Conservation (phyloP, 179 eudicot genomes). For the Spergularia azorica region DNA sequence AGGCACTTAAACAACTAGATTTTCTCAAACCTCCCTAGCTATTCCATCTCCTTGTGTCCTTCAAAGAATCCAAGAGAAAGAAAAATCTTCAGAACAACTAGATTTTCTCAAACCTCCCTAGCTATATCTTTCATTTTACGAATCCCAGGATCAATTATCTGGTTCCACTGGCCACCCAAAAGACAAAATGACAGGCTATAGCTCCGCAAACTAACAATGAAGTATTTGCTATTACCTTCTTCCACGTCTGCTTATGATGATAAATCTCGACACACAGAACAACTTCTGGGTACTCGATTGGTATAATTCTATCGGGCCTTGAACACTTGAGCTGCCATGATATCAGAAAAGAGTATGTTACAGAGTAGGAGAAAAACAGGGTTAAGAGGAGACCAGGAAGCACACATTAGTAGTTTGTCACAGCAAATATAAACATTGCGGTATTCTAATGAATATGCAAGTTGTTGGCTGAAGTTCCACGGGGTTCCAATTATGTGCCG, state of each 20-base stretch:
- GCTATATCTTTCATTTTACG: background rate
- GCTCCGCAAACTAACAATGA: background rate
- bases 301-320: constrained; percentile 39
- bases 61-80: too few species aligned
- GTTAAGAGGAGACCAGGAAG: background rate
- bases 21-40: background rate
- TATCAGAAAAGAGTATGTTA: constrained; percentile 14
- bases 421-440: background rate
- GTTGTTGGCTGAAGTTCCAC: background rate
- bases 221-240: constrained; percentile 43
- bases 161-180: background rate
- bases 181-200: background rate
- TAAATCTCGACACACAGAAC: constrained; percentile 75
- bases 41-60: background rate
- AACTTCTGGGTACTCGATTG: constrained; percentile 61
- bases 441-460: background rate
- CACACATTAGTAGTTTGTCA: background rate
- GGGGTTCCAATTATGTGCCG: background rate
- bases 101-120: background rate
- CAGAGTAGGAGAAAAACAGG: background rate
- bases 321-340: constrained; percentile 52
- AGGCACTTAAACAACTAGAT: background rate
- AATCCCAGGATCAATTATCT: background rate
- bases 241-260: constrained; percentile 42
- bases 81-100: background rate